These are phyloP conservation scores for Quercus dentata DNA, from an alignment of 306 rosid species.

Conservation along the genomic window DNA sequence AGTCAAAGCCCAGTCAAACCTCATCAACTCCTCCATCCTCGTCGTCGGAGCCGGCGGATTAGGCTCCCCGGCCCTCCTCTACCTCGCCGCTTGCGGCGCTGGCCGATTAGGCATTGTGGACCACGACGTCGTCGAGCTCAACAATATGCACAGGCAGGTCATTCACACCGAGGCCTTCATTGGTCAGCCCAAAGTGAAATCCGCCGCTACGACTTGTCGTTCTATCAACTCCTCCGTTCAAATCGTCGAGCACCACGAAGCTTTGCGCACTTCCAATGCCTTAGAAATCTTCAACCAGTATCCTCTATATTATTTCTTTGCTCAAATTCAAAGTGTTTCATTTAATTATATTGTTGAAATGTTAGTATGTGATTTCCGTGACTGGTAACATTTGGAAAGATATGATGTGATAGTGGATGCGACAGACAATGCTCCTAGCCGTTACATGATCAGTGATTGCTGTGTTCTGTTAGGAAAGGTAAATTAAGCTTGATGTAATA, in stretches of 20 bases:
- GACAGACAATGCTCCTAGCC: slow-evolving; percentile 96
- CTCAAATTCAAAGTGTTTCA: neutral
- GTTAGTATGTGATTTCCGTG: slow-evolving; percentile 28
- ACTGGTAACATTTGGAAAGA: slow-evolving; percentile 47
- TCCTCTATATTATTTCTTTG: slow-evolving; percentile 25
- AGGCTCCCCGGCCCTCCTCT: slow-evolving; percentile 88
- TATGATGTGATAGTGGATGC: slow-evolving; percentile 87
- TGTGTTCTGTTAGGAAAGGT: slow-evolving; percentile 98
- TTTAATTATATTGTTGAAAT: neutral
- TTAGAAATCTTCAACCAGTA: slow-evolving; percentile 85
- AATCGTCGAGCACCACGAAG: slow-evolving; percentile 80
- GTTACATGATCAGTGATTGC: slow-evolving; percentile 94
- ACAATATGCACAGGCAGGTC: slow-evolving; percentile 96
- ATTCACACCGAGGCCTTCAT: slow-evolving; percentile 83
- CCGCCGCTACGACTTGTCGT: slow-evolving; percentile 84
- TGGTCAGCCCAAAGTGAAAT: slow-evolving; percentile 90
- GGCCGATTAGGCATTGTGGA: slow-evolving; percentile 89
- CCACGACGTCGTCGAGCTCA: slow-evolving; percentile 91
- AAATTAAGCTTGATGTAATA: slow-evolving; percentile 1
- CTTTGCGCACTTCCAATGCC: slow-evolving; percentile 80
- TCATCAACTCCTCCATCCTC: slow-evolving; percentile 71
- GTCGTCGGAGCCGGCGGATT: slow-evolving; percentile 98
- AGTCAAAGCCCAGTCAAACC: slow-evolving; percentile 82
- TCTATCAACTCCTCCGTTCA: slow-evolving; percentile 78
- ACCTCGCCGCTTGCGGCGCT: slow-evolving; percentile 88